These are phyloP conservation scores for Rhodotorula sp. DNA, from an alignment of 1,284 basidiomycete species.

Conservation along the genomic window DNA sequence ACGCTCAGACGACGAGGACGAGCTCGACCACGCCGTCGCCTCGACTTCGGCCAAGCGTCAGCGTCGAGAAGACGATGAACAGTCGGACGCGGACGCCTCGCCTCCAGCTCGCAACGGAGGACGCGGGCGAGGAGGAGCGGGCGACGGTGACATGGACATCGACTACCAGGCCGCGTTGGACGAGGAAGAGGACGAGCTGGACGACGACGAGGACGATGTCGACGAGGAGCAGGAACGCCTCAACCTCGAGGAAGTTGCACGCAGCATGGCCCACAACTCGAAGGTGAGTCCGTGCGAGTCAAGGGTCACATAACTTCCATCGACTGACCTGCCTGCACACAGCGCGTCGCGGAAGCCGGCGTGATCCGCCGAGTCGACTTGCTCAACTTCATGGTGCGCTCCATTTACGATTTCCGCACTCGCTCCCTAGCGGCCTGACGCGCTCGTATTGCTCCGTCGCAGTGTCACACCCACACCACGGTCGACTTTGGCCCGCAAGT, in stretches of 20 bases:
- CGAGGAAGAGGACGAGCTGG: background rate
- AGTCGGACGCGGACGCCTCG: background rate
- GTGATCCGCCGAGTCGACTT: slow-evolving; percentile 77
- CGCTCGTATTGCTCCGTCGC: background rate
- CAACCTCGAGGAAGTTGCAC: background rate
- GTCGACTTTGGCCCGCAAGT: slow-evolving; percentile 82
- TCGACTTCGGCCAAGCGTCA: background rate
- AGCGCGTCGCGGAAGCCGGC: slow-evolving; percentile 70
- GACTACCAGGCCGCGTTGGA: background rate
- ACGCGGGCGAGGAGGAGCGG: background rate
- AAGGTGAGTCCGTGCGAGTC: background rate
- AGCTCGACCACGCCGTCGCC: background rate
- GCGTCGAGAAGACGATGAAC: background rate
- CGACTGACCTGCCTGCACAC: background rate
- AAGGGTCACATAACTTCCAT: background rate
- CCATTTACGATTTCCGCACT: too few species aligned
- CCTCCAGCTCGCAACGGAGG: background rate
- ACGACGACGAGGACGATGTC: background rate
- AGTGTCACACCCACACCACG: slow-evolving; percentile 74
- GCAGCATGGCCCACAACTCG: background rate
- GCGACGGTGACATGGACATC: background rate
- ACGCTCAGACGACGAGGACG: background rate
- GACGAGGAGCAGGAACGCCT: slow-evolving; percentile 6
- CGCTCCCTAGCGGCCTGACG: background rate
- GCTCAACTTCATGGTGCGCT: slow-evolving; percentile 73